A percentile compares a stretch with the other conserved stretches of the same genome.
phyloP scores from a whole-genome alignment of 2,329 filamentous ascomycete species.

The Plenodomus lindquistii region DNA sequence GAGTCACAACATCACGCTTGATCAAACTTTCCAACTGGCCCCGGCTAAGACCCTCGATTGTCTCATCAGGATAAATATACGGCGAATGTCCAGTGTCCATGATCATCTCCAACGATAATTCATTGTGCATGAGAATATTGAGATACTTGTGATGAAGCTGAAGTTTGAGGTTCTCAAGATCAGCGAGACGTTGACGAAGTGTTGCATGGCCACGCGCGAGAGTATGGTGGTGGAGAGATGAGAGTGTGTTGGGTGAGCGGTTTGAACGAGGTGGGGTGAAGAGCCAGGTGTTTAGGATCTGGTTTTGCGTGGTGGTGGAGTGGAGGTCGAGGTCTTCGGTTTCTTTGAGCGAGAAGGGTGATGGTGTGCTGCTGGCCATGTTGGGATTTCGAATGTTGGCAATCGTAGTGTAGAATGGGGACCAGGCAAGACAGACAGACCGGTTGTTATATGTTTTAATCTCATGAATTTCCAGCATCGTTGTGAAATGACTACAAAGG shows the following conservation, averaged over 20 bases:
- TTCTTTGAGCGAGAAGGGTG: neutral
- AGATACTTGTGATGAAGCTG: conserved; percentile 1
- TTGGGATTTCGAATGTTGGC: neutral
- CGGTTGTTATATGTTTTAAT: no score
- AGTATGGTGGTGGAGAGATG: neutral
- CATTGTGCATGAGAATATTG: neutral
- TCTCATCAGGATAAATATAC: neutral
- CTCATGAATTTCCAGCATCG: no score
- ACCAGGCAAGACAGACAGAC: neutral
- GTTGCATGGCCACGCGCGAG: neutral
- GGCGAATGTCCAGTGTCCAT: conserved; percentile 1
- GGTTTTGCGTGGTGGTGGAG: neutral
- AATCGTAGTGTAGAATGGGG: neutral
- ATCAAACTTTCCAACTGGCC: neutral
- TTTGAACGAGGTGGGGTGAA: neutral
- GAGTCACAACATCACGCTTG: neutral
- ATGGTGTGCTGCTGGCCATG: neutral
- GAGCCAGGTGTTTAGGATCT: neutral
- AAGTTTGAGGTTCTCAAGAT: neutral
- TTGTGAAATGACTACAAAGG: neutral
- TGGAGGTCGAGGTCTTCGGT: neutral
- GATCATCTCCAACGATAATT: neutral
- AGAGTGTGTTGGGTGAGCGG: neutral
- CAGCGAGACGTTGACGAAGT: neutral
- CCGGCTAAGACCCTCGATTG: neutral